Evolutionary conservation across 495 filamentous ascomycete genomes (phyloP).

Genomic region (Podospora pseudoanserina): DNA sequence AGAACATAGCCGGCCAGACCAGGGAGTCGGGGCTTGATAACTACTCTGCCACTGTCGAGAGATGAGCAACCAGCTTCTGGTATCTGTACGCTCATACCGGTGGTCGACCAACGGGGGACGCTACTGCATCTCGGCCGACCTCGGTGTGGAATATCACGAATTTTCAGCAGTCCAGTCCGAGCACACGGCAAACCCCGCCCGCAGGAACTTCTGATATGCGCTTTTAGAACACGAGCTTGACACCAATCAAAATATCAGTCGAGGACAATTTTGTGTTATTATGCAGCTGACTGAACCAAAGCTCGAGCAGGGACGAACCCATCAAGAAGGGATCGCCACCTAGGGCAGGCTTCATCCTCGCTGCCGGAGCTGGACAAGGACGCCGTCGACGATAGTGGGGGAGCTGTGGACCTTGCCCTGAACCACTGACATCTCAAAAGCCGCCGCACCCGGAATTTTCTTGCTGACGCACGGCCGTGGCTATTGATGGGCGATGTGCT

Average conservation of each 20-base stretch:
- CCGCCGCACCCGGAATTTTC: neutral
- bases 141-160: neutral
- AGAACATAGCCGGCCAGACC: neutral
- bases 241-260: neutral
- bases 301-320: neutral
- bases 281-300: neutral
- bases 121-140: neutral
- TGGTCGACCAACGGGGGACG: neutral
- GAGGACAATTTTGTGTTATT: neutral
- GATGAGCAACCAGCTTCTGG: neutral
- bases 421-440: neutral
- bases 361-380: neutral
- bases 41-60: neutral
- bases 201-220: no score
- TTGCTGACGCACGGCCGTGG: neutral
- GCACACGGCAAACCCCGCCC: neutral
- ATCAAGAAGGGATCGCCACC: neutral
- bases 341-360: neutral
- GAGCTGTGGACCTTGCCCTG: neutral
- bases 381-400: neutral
- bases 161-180: neutral
- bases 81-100: no score
- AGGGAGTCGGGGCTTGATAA: no score
- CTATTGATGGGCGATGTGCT: neutral
- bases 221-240: neutral